Conservation (phyloP, 164 flowering plant genomes). For the Vitis vinifera region ASM3070453v1 NC_081813.1:1265001-1265500, state of each 20-base stretch:
- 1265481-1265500: too few relatives aligned
- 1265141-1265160: constrained; percentile 4
- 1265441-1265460: too few relatives aligned
- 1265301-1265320: background rate
- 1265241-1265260: constrained; percentile 8
- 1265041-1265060: constrained; percentile 65
- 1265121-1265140: constrained; percentile 10
- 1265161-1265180: constrained; percentile 28
- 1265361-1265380: too few relatives aligned
- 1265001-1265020: constrained; percentile 96
- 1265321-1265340: background rate
- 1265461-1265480: too few relatives aligned
- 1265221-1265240: constrained; percentile 27
- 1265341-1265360: too few relatives aligned
- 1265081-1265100: constrained; percentile 2
- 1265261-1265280: background rate
- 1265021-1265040: constrained; percentile 70
- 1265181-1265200: background rate
- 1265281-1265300: background rate
- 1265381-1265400: too few relatives aligned
- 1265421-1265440: too few relatives aligned
- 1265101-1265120: background rate
- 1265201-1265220: background rate
- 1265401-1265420: too few relatives aligned
- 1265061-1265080: constrained; percentile 20